Evolutionary conservation across 2,329 filamentous ascomycete genomes (phyloP).

Genomic region (Colletotrichum costaricense): DNA sequence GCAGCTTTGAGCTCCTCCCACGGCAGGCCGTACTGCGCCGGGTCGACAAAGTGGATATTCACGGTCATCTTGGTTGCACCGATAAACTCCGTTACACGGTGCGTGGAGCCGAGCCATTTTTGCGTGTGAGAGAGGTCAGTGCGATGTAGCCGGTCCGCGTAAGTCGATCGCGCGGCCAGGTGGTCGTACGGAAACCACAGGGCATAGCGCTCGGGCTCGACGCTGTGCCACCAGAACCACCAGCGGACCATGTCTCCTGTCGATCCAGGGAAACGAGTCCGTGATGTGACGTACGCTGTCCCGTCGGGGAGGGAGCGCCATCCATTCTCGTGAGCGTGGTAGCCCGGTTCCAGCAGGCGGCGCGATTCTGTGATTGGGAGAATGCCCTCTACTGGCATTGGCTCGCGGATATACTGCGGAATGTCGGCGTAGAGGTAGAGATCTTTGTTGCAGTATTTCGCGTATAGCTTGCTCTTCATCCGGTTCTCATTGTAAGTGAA

Average conservation of each 20-base stretch:
- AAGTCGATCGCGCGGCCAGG: conserved; percentile 14
- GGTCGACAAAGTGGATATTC: conserved; percentile 30
- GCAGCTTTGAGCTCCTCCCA: conserved; percentile 23
- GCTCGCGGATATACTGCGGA: conserved; percentile 23
- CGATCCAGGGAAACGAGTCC: conserved; percentile 27
- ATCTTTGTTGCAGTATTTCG: conserved; percentile 19
- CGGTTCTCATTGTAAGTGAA: conserved; percentile 23
- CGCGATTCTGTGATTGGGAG: conserved; percentile 2
- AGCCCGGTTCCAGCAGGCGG: conserved; percentile 24
- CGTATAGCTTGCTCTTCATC: conserved; percentile 21
- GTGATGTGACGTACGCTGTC: conserved; percentile 24
- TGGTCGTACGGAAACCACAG: conserved; percentile 32
- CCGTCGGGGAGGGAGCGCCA: conserved; percentile 25
- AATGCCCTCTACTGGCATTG: conserved; percentile 13
- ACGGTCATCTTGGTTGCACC: conserved; percentile 24
- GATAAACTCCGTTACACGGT: conserved; percentile 31
- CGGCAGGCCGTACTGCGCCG: conserved; percentile 26
- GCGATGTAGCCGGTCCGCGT: conserved; percentile 28
- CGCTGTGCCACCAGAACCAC: conserved; percentile 35
- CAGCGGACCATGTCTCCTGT: conserved; percentile 32
- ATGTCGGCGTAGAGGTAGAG: conserved; percentile 29
- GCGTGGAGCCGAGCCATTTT: conserved; percentile 33
- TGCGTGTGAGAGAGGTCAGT: conserved; percentile 29
- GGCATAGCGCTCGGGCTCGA: conserved; percentile 33
- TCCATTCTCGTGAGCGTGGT: conserved; percentile 26